Base-by-base conservation (phyloP, 345 rosid species). In the Acer negundo region DNA sequence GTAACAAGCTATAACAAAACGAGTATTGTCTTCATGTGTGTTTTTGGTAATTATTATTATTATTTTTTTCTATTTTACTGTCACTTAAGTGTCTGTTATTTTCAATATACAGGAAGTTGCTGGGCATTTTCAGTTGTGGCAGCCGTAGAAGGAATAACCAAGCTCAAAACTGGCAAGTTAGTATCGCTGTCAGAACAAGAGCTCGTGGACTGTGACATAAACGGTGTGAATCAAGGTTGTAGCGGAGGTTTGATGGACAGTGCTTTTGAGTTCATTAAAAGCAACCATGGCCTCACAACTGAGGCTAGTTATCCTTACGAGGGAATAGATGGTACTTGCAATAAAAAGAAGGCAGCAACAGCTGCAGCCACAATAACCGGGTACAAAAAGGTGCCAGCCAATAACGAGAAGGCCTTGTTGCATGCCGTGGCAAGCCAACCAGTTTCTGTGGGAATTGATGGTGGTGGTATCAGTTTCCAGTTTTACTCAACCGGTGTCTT, bases 71-170 rank as follows among this genome's bases (percentile, higher is more conserved):
- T 10, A 10, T 47, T 31, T n/a, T 22, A 1, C 10, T 1, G n/a
- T 55, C 23, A 15, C 16, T 35, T 28, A 44, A 2, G 31, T 47
- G 1, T 28, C 70, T 69, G 55, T 22, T 51, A 67, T 23, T 20
- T 28, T 69, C 28, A 11, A 61, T 59, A 8, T 28, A 23, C 17
- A 89, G 95, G 89, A 9, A 55, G 81, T 83, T 91, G 95, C 67
- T 89, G 91, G 95, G 93, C 93, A 58, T 91, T 88, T 80, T 84
- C 91, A 10, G 86, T 92, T 0, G 84, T 85, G 65, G 93, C 91
- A 70, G 92, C 90, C 10, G 80, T 84, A 24, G 92, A 91, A 83
- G 91, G 93, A 67, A 65, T 84, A 13, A 82, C 76, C 26, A 75
- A 83, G 75, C 83, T 91, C 73, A 78, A 67, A 17, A 80, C 72